A percentile compares a stretch with the other conserved stretches of the same genome.
phyloP scores from a whole-genome alignment of 257 asterid species.

The Eustoma russellianum region DNA sequence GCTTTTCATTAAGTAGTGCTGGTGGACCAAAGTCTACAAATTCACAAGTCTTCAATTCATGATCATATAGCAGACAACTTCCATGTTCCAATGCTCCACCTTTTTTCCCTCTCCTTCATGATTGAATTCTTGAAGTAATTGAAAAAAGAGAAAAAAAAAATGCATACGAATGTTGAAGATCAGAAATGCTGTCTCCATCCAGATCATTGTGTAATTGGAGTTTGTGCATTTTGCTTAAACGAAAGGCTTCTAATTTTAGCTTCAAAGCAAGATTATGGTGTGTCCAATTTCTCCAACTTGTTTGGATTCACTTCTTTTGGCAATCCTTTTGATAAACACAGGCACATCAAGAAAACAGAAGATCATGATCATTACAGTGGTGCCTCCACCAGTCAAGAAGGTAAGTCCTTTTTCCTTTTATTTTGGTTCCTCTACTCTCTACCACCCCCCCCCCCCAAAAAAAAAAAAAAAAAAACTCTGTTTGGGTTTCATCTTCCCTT shows the following conservation, averaged over 20 bases:
- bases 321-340: slow-evolving; percentile 24
- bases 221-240: slow-evolving; percentile 69
- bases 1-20: too few relatives aligned
- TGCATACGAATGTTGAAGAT: slow-evolving; percentile 24
- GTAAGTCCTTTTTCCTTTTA: slow-evolving; percentile 17
- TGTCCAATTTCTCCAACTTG: slow-evolving; percentile 30
- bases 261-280: slow-evolving; percentile 21
- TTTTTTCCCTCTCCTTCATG: too few relatives aligned
- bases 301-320: slow-evolving; percentile 52
- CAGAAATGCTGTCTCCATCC: slow-evolving; percentile 57
- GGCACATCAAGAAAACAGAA: slow-evolving; percentile 24
- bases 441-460: too few relatives aligned
- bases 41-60: too few relatives aligned
- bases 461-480: too few relatives aligned
- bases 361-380: neutral
- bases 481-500: too few relatives aligned
- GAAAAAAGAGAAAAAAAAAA: neutral
- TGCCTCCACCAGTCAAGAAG: slow-evolving; percentile 57
- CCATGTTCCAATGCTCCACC: too few relatives aligned
- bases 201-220: slow-evolving; percentile 43
- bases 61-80: too few relatives aligned
- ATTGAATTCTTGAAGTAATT: too few relatives aligned
- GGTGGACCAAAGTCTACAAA: too few relatives aligned
- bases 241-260: slow-evolving; percentile 63
- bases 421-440: neutral